Percentiles rank a stretch among this genome's conserved stretches.
Evolutionary conservation across 2,329 filamentous ascomycete species (phyloP).

Genomic region (Ilyonectria mors-panacis): DNA sequence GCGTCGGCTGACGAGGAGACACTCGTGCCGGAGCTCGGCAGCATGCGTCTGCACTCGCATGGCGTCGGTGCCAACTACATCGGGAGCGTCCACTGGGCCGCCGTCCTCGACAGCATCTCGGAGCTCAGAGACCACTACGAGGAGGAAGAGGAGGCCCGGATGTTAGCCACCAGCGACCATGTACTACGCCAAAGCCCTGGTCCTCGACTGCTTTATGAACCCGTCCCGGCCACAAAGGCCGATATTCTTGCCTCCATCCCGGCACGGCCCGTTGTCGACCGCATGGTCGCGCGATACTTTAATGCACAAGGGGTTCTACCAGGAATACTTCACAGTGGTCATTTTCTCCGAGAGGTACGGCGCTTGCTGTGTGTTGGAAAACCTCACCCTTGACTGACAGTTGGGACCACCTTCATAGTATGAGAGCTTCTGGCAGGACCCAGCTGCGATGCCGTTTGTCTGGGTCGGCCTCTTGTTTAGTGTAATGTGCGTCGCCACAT

Average conservation of each 20-base stretch:
- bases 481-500: constrained; percentile 59
- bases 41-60: constrained; percentile 43
- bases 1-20: too few species aligned
- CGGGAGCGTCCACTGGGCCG: constrained; percentile 56
- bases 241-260: constrained; percentile 55
- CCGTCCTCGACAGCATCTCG: constrained; percentile 58
- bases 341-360: constrained; percentile 2
- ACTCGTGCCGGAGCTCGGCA: constrained; percentile 48
- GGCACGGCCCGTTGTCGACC: constrained; percentile 50
- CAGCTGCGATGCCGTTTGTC: constrained; percentile 53
- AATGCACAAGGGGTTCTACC: constrained; percentile 48
- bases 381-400: constrained; percentile 1
- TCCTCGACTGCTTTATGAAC: constrained; percentile 53
- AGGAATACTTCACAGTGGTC: neutral
- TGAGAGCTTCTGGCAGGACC: constrained; percentile 59
- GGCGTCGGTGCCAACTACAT: constrained; percentile 52
- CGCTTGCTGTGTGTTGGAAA: neutral
- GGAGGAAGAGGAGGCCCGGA: constrained; percentile 42
- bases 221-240: constrained; percentile 32
- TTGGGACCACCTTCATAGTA: constrained; percentile 51
- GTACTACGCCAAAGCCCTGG: neutral
- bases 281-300: constrained; percentile 55
- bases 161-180: neutral
- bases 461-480: constrained; percentile 64
- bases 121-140: constrained; percentile 57